Conservation (phyloP, 352 stramenopile genomes). For the Thalassiosira sp. region DNA sequence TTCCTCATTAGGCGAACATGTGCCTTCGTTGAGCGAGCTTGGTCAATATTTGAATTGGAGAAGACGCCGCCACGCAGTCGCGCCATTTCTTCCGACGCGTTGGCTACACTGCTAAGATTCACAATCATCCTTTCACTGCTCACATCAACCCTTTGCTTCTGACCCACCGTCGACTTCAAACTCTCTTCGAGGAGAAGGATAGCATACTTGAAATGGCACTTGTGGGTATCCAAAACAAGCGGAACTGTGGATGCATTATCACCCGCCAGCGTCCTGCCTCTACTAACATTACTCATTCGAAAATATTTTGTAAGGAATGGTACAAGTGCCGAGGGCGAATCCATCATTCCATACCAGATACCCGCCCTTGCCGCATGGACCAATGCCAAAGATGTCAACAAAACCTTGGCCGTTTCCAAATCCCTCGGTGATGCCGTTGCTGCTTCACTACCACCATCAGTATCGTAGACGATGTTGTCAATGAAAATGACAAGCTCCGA, state of each 20-base stretch:
- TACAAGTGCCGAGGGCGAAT: slow-evolving; percentile 39
- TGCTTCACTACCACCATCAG: neutral
- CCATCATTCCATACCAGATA: slow-evolving; percentile 71
- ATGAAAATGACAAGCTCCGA: slow-evolving; percentile 57
- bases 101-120: slow-evolving; percentile 23
- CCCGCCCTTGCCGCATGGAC: slow-evolving; percentile 59
- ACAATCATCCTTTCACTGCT: slow-evolving; percentile 40
- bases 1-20: slow-evolving; percentile 30
- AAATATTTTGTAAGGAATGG: slow-evolving; percentile 61
- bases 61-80: neutral
- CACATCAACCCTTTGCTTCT: slow-evolving; percentile 3
- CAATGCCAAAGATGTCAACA: slow-evolving; percentile 61
- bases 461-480: slow-evolving; percentile 39
- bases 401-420: slow-evolving; percentile 38
- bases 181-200: slow-evolving; percentile 56
- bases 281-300: slow-evolving; percentile 54
- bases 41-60: slow-evolving; percentile 16
- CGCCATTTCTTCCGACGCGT: neutral
- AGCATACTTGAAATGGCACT: slow-evolving; percentile 69
- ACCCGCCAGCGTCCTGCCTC: slow-evolving; percentile 5
- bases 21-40: slow-evolving; percentile 20
- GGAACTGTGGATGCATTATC: slow-evolving; percentile 10
- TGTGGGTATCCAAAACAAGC: slow-evolving; percentile 76
- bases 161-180: slow-evolving; percentile 24
- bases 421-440: slow-evolving; percentile 7